A percentile compares a stretch with the other conserved stretches of the same genome.
These are phyloP conservation scores for Dittrichia graveolens DNA, from an alignment of 129 eudicot genomes.

Conservation along the genomic window DNA sequence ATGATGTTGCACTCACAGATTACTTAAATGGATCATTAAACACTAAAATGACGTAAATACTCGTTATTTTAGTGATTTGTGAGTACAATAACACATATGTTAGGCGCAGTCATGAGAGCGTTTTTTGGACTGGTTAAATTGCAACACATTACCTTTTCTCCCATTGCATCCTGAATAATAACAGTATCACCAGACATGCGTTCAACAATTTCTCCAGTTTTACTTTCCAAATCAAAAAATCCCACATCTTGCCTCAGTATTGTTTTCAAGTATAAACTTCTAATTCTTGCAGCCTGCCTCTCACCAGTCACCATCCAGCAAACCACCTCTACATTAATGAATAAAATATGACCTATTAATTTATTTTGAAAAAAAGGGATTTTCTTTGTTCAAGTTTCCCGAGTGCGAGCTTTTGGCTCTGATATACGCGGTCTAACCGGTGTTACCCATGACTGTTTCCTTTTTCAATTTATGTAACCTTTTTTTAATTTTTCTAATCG, in stretches of 20 bases:
- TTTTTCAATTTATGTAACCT: no score
- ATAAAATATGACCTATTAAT: background rate
- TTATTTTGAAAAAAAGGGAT: no score
- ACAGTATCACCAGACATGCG: slow-evolving; percentile 83
- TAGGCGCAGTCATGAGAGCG: no score
- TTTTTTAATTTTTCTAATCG: no score
- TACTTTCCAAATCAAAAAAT: slow-evolving; percentile 73
- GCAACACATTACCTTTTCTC: slow-evolving; percentile 71
- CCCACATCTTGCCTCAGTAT: slow-evolving; percentile 76
- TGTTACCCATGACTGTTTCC: no score
- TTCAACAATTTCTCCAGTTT: slow-evolving; percentile 80
- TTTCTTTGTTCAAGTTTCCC: no score
- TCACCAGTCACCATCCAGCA: slow-evolving; percentile 90
- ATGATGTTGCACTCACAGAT: no score
- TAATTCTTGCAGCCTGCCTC: slow-evolving; percentile 78
- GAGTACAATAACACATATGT: no score
- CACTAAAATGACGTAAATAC: no score
- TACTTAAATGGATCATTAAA: no score
- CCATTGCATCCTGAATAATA: slow-evolving; percentile 86
- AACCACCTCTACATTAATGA: slow-evolving; percentile 57
- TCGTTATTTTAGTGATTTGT: background rate
- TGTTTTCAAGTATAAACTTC: slow-evolving; percentile 66
- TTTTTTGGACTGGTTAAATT: background rate
- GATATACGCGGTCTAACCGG: no score
- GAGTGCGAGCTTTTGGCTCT: no score